phyloP scores from a whole-genome alignment of 352 stramenopile species.

The Peronospora tabacina region DNA sequence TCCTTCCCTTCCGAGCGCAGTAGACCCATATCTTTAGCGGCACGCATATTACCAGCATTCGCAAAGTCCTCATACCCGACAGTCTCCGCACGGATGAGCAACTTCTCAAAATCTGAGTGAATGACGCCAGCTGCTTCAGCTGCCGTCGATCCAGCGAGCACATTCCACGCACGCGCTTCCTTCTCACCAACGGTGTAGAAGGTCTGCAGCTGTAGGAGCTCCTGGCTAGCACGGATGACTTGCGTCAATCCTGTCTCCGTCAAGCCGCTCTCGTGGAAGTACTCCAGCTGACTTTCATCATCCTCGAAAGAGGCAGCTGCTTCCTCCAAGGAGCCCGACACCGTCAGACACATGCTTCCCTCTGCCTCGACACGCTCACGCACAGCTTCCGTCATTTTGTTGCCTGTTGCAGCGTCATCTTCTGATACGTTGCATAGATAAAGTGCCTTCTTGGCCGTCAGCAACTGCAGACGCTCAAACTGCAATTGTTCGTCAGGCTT shows the following conservation, averaged over 20 bases:
- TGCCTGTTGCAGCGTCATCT: constrained; percentile 89
- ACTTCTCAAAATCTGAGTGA: constrained; percentile 83
- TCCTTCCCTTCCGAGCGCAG: constrained; percentile 96
- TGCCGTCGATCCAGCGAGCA: constrained; percentile 64
- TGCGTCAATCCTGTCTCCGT: constrained; percentile 70
- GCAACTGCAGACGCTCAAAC: constrained; percentile 72
- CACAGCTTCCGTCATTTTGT: constrained; percentile 87
- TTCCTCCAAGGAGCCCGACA: constrained; percentile 76
- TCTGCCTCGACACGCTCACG: constrained; percentile 57
- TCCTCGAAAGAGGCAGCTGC: constrained; percentile 76
- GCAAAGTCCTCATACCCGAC: constrained; percentile 96
- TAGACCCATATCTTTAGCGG: constrained; percentile 90
- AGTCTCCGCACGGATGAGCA: constrained; percentile 90
- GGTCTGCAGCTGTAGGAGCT: constrained; percentile 92
- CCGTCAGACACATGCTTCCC: constrained; percentile 57
- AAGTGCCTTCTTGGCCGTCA: constrained; percentile 93
- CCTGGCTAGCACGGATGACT: constrained; percentile 87
- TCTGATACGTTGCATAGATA: constrained; percentile 97
- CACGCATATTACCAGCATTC: constrained; percentile 88
- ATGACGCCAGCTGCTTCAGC: constrained; percentile 71
- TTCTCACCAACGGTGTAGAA: constrained; percentile 94
- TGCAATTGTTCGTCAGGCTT: constrained; percentile 82
- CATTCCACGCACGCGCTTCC: constrained; percentile 80
- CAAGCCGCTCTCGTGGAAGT: constrained; percentile 84
- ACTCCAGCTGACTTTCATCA: constrained; percentile 90